phyloP scores from a whole-genome alignment of 208 protist genomes.

The Crithidia fasciculata region DNA sequence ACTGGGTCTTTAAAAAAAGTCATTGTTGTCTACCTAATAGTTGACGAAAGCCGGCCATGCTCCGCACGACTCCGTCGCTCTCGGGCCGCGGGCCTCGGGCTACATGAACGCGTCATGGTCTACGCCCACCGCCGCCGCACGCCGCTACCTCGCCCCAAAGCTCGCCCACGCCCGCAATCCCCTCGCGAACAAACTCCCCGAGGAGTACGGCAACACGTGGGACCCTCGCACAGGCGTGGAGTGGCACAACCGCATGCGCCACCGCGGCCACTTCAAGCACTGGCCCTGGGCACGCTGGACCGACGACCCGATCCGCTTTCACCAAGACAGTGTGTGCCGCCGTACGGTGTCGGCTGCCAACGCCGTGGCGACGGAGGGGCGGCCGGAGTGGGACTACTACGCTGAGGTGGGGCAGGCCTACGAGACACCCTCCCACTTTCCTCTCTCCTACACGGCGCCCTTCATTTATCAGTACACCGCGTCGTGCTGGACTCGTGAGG shows the following conservation, averaged over 20 bases:
- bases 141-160: constrained; percentile 66
- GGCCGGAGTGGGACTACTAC: constrained; percentile 84
- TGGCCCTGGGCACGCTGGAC: constrained; percentile 80
- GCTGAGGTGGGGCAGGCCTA: constrained; percentile 74
- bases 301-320: constrained; percentile 76
- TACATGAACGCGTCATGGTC: constrained; percentile 88
- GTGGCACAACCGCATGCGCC: constrained; percentile 78
- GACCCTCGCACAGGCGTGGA: constrained; percentile 74
- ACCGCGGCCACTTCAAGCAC: constrained; percentile 69
- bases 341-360: constrained; percentile 54
- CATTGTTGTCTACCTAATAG: no score
- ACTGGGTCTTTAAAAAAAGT: no score
- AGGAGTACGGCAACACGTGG: constrained; percentile 84
- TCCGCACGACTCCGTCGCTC: constrained; percentile 30
- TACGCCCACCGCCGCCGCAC: constrained; percentile 76
- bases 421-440: constrained; percentile 67
- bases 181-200: constrained; percentile 67
- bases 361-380: constrained; percentile 47
- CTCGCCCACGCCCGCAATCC: constrained; percentile 55
- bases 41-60: constrained; percentile 10
- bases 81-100: constrained; percentile 48
- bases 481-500: constrained; percentile 56
- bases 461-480: constrained; percentile 84
- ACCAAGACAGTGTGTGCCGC: constrained; percentile 46
- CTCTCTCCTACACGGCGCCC: constrained; percentile 60